Evolutionary conservation across 176 grass and related monocot genomes (phyloP).

Genomic region (maize (Zea mays)): Zm-B73-REFERENCE-NAM-5.0 NC_050100.1:140676501-140677000

Average conservation of each 20-base stretch:
- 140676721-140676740: constrained; percentile 65
- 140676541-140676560: constrained; percentile 63
- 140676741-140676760: constrained; percentile 36
- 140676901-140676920: constrained; percentile 44
- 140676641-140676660: constrained; percentile 43
- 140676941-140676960: constrained; percentile 52
- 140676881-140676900: constrained; percentile 55
- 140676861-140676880: constrained; percentile 44
- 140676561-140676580: constrained; percentile 60
- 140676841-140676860: constrained; percentile 52
- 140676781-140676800: constrained; percentile 23
- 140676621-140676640: constrained; percentile 55
- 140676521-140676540: constrained; percentile 55
- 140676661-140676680: constrained; percentile 54
- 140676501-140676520: constrained; percentile 74
- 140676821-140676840: constrained; percentile 18
- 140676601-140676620: constrained; percentile 95
- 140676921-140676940: constrained; percentile 47
- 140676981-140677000: constrained; percentile 80
- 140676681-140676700: constrained; percentile 56
- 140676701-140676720: constrained; percentile 67
- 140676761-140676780: constrained; percentile 59
- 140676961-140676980: constrained; percentile 45
- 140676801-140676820: constrained; percentile 21
- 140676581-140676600: constrained; percentile 55